Evolutionary conservation across 2,329 filamentous ascomycete genomes (phyloP), one percentile per base, ranked within the genome.

Genomic region (Sarocladium strictum): DNA sequence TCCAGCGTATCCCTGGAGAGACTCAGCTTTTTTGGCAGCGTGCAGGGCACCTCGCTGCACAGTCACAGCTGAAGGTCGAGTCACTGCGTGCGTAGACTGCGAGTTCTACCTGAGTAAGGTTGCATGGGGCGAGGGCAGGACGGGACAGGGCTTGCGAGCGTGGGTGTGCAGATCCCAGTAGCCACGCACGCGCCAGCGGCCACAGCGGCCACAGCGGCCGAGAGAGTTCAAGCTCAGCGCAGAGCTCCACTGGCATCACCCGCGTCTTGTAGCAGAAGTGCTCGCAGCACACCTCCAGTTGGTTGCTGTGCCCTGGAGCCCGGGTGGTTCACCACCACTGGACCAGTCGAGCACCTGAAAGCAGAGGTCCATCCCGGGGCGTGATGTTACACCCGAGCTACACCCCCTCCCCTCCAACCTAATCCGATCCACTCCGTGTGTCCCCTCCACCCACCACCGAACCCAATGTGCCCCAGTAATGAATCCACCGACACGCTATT

Each of bases 161-260:
- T 51, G 47, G 47, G 47, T 51, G 47, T 51, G 47, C 47, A 51
- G 47, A 51, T 51, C 47, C 47, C 17, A 35, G 47, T 29, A 51
- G 47, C 47, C 47, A 35, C 47, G 27, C 47, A 51, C 27, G 29
- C 29, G 47, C 29, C n/a, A 21, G 29, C 47, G 47, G 47, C 24
- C 47, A 33, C n/a, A 21, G 29, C 47, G 47, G 47, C 24, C 47
- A 33, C 47, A 21, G 17, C 19, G 47, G 24, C 26, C 47, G 47
- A 51, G 47, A 51, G 27, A 51, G 29, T 51, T 51, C 47, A 51
- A 35, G 47, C 47, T 5, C 15, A 51, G 27, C 15, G n/a, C 14
- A n/a, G 47, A 35, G 6, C 27, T 14, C 24, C 43, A 43, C 43
- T 47, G 43, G 24, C 24, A 47, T 7, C 43, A 27, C 24, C 24